Base-by-base conservation (phyloP, 1,284 basidiomycete genomes). In the Tilletia indica region DNA sequence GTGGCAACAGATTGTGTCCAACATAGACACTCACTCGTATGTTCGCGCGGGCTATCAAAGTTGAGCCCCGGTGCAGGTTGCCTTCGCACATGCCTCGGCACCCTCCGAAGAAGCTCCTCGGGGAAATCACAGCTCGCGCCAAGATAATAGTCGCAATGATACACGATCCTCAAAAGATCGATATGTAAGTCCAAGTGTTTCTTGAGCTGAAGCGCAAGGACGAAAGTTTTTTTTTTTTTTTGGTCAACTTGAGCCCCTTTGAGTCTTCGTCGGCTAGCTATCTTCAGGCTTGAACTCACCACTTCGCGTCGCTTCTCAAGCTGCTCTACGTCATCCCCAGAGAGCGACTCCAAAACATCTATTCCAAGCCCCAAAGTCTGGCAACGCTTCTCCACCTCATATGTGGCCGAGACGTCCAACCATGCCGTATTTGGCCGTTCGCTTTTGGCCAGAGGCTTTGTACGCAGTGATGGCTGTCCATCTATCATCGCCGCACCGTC, bases 131-230 rank as follows among this genome's bases (percentile, higher is more conserved):
- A 80, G 4, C 76, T 68, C 49, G 77, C 72, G 66, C 75, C 75
- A n/a, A 78, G 73, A 72, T 83, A 83, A 71, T 83, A 83, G 73
- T 82, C 80, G 69, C 75, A 78, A 67, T 82, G 75, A 67, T 79
- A 83, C 19, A 82, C 81, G 38, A 72, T 70, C 34, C 82, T 78
- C 38, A 83, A 71, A 45, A 78, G 67, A 63, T 83, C 82, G 21
- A 83, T 71, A 38, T 78, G 78, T 67, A 81, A 68, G 49, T 83
- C 82, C 45, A 83, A 75, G n/a, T 72, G 74, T 70, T 78, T 78
- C 51, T 78, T 79, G 68, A 80, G 70, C 70, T 38, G 25, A 34
- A 64, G 61, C 6, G 61, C 42, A 45, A 14, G 42, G 42, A 12
- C 11, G 56, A 21, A 31, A 21, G 56, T 12, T 21, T 25, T n/a